Percentiles rank a stretch among this genome's conserved stretches.
Evolutionary conservation across 352 stramenopile species (phyloP).

Genomic region (Phytophthora multivora): DNA sequence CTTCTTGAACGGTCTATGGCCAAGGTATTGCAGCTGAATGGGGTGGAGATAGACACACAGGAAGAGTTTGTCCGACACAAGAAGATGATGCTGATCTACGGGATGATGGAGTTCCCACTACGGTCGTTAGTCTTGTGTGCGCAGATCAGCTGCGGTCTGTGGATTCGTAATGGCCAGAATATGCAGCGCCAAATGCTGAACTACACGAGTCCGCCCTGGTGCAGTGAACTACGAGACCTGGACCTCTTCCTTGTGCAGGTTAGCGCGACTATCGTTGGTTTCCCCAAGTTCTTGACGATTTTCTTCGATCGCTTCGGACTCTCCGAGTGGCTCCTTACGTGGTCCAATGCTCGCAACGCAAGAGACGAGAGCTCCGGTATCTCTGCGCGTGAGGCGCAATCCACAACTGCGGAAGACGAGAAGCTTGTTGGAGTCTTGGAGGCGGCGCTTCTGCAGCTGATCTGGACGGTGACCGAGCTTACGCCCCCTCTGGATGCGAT

Average conservation of each 20-base stretch:
- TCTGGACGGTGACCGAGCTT: constrained; percentile 89
- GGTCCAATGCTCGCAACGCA: constrained; percentile 53
- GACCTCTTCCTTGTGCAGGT: constrained; percentile 81
- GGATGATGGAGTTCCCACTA: constrained; percentile 80
- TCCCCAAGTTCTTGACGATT: constrained; percentile 72
- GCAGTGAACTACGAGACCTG: constrained; percentile 71
- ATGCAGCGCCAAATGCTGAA: constrained; percentile 85
- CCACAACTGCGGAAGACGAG: constrained; percentile 44
- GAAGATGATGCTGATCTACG: constrained; percentile 69
- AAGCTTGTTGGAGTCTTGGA: constrained; percentile 77
- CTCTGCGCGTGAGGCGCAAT: constrained; percentile 26
- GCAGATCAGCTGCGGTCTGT: constrained; percentile 79
- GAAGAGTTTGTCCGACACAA: constrained; percentile 40
- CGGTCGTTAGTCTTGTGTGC: constrained; percentile 76
- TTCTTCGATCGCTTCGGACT: constrained; percentile 87
- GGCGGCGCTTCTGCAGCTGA: constrained; percentile 79
- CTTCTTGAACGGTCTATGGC: constrained; percentile 59
- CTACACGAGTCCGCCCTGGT: constrained; percentile 78
- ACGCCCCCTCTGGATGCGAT: constrained; percentile 68
- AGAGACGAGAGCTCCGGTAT: constrained; percentile 49
- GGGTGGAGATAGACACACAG: constrained; percentile 27
- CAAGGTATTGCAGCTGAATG: constrained; percentile 31
- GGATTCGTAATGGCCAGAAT: constrained; percentile 86
- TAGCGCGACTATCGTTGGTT: constrained; percentile 58
- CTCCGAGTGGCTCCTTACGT: constrained; percentile 72